A percentile compares a stretch with the other conserved stretches of the same genome.
Conservation (phyloP, 257 asterid species). For the Nicotiana paniculata region DNA sequence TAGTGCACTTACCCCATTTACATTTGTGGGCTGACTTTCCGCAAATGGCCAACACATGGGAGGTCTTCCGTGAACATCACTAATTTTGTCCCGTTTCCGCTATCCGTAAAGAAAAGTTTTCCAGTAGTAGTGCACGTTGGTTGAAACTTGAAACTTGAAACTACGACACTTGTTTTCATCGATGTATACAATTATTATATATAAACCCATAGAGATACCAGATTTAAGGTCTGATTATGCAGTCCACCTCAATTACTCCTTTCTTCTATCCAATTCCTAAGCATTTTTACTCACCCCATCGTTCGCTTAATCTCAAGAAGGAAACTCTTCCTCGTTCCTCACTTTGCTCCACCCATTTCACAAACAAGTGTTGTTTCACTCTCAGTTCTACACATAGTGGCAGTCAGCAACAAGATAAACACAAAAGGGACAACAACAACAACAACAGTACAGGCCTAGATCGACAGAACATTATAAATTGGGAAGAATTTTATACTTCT, state of each 20-base stretch:
- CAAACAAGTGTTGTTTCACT: conserved; percentile 22
- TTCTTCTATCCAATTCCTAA: conserved; percentile 58
- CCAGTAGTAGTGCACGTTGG: not conserved
- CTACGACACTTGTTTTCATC: not conserved
- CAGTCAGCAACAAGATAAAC: conserved; percentile 52
- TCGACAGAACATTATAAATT: conserved; percentile 20
- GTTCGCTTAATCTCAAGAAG: conserved; percentile 22
- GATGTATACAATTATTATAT: not conserved
- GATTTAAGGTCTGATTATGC: conserved; percentile 40
- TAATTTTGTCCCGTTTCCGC: not conserved
- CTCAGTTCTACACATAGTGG: conserved; percentile 49
- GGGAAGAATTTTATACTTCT: conserved; percentile 33
- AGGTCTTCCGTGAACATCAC: not conserved
- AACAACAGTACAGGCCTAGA: conserved; percentile 11
- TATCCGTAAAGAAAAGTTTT: not conserved
- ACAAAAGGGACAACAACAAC: conserved; percentile 12
- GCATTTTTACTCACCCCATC: conserved; percentile 19
- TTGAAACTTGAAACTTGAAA: too few species aligned
- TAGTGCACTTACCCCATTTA: too few species aligned
- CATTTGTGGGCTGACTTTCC: not conserved
- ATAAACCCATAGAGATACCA: not conserved
- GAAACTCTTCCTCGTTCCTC: conserved; percentile 10
- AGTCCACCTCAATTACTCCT: conserved; percentile 48
- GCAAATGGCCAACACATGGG: not conserved
- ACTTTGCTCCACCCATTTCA: not conserved